Percentiles rank a stretch among this genome's conserved stretches.
These are phyloP conservation scores for Botrytis porri DNA, from an alignment of 2,329 filamentous ascomycete genomes.

Conservation along the genomic window DNA sequence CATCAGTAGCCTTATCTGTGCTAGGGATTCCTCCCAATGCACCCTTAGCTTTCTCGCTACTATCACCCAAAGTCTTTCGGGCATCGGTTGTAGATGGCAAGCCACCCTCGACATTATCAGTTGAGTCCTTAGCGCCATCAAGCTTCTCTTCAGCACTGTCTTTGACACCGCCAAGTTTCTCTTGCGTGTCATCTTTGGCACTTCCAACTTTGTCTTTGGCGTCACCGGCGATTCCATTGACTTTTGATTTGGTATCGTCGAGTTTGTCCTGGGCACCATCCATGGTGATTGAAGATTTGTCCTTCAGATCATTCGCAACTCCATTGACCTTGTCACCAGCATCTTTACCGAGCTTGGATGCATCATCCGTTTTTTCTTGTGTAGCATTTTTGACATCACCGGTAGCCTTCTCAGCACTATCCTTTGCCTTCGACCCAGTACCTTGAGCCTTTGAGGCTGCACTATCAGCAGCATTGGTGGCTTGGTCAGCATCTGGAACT, in stretches of 20 bases:
- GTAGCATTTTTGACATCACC: neutral
- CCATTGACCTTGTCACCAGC: neutral
- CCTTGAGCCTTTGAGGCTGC: neutral
- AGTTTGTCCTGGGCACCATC: neutral
- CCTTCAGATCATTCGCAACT: neutral
- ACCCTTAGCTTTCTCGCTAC: neutral
- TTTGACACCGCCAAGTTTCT: neutral
- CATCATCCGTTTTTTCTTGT: constrained; percentile 7
- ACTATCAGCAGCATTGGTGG: neutral
- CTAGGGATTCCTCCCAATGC: constrained; percentile 4
- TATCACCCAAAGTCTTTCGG: neutral
- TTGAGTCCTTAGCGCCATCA: neutral
- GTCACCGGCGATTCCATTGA: neutral
- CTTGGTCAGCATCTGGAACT: neutral
- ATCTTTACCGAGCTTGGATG: neutral
- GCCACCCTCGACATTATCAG: neutral
- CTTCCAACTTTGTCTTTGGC: constrained; percentile 4
- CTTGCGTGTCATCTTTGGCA: neutral
- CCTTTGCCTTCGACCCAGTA: neutral
- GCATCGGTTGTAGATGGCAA: constrained; percentile 4
- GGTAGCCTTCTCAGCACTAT: neutral
- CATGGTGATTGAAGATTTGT: neutral
- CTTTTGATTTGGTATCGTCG: neutral
- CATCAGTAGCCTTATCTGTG: neutral
- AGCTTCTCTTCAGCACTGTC: neutral